These are phyloP conservation scores for Boletus insuetus DNA, from an alignment of 768 basidiomycete genomes.

Conservation along the genomic window DNA sequence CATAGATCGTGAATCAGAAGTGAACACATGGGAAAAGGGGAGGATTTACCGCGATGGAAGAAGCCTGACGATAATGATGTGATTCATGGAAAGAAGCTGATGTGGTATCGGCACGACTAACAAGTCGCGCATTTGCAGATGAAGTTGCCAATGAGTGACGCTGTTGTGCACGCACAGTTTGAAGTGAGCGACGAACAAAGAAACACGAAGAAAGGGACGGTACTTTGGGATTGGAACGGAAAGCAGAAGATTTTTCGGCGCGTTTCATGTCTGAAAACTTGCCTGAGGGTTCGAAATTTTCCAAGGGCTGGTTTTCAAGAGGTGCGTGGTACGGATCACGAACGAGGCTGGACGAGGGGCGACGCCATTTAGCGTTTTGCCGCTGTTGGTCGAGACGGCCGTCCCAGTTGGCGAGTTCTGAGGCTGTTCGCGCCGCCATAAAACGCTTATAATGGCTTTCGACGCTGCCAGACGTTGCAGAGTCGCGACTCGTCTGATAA, in stretches of 20 bases:
- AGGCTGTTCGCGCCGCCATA: constrained; percentile 15
- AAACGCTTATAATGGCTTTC: neutral
- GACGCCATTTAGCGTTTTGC: constrained; percentile 5
- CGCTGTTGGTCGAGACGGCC: constrained; percentile 9
- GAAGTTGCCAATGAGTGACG: constrained; percentile 2
- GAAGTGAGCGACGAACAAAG: constrained; percentile 2
- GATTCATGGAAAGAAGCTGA: neutral
- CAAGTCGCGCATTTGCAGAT: constrained; percentile 1
- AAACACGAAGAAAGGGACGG: neutral
- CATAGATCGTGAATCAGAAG: neutral
- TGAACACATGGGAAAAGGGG: neutral
- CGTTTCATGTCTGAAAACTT: constrained; percentile 5
- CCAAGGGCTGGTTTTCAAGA: neutral
- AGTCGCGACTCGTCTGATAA: constrained; percentile 1
- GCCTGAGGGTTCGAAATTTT: neutral
- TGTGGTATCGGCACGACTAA: constrained; percentile 9
- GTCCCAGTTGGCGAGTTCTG: constrained; percentile 20
- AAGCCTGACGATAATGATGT: constrained; percentile 6
- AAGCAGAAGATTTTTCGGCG: constrained; percentile 1
- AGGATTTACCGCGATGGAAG: constrained; percentile 12
- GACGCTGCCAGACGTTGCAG: neutral
- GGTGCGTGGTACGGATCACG: constrained; percentile 11
- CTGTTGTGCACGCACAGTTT: constrained; percentile 6
- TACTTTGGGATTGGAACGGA: constrained; percentile 13
- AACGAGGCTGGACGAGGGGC: constrained; percentile 9